Base-by-base conservation (phyloP, 176 grass and related monocot species). In the Thinopyrum elongatum region DNA sequence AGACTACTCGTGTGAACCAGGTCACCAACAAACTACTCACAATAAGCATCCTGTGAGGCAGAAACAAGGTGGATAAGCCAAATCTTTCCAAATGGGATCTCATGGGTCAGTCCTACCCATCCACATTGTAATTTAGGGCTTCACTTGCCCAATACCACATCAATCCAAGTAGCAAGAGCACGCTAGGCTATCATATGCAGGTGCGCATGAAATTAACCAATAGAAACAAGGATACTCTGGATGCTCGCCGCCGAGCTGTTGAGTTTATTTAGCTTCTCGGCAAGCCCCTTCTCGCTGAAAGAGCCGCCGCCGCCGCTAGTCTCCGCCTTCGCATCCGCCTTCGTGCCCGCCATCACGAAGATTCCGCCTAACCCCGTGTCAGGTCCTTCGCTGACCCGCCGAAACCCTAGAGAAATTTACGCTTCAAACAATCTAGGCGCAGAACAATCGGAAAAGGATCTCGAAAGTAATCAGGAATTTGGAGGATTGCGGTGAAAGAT, bases 201-300 rank as follows among this genome's bases (percentile, higher is more conserved):
- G 62, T 49, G 29, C 14, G 27, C 36, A 36, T 57, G 21, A 78
- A 80, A 84, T 65, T 26, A 49, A 80, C 25, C 29, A 78, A 80
- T 16, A 44, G n/a, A 67, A 22, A 30, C 87, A 93, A 99, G 88
- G 92, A 94, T 99, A 99, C 97, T 88, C 81, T 99, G 88, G 57
- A 99, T 94, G 89, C 97, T 96, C 77, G 95, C 85, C 34, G 95
- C 92, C 26, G 94, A 91, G 85, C 60, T 99, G 89, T 99, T 96
- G 70, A 99, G 92, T 87, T 91, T 96, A 38, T 71, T 83, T 13
- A 99, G 92, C 90, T 99, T 99, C 74, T 99, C 92, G 36, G 86
- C 88, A 74, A 99, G 83, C 33, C 87, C 83, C 36, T 90, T 94
- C 78, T 99, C 94, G 83, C 88, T 94, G 90, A 99, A 99, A 83